Evolutionary conservation across 495 filamentous ascomycete genomes (phyloP), one percentile per base, ranked within the genome.

Genomic region (Entonaema liquescens): DNA sequence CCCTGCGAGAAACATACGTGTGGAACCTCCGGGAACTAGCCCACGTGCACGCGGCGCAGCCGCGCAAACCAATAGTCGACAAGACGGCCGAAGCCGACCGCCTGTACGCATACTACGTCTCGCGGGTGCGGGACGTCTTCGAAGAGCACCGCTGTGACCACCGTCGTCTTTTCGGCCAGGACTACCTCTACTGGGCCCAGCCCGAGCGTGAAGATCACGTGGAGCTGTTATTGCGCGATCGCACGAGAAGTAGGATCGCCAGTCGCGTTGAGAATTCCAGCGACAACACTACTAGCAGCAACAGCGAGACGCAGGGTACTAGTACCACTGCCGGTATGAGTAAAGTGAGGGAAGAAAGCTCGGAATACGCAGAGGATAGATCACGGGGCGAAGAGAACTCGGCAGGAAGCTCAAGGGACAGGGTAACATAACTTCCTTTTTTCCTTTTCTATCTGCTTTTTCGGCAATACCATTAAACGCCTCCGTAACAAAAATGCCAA

Each of bases 21-120:
- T 65, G 57, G 61, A 77, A 77, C 70, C 59, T 73, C 8, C 66
- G 61, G 23, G 63, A 73, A 40, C 73, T 77, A 2, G 29, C 58
- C 23, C 57, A 57, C 19, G 38, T 72, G 35, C 75, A 77, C 62
- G 53, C 5, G 5, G 6, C 64, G 0, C 62, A 72, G 29, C 70
- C 67, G 25, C 33, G 4, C 1, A 75, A 75, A 17, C 15, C 73
- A 1, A 47, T 38, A 2, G 2, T 6, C 7, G 64, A 75, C 4
- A 77, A 75, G 33, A 26, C 58, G 12, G 57, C 21, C 49, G 75
- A 77, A 59, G 36, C 59, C 29, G 73, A 68, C 31, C 71, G 68
- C 26, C 65, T 77, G 1, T 77, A 75, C 57, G 38, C 29, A 15
- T 77, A 75, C 62, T 77, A 77, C 68, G 75, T 77, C 33, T 63